Conservation (phyloP, 345 rosid genomes). For the Salix purpurea region DNA sequence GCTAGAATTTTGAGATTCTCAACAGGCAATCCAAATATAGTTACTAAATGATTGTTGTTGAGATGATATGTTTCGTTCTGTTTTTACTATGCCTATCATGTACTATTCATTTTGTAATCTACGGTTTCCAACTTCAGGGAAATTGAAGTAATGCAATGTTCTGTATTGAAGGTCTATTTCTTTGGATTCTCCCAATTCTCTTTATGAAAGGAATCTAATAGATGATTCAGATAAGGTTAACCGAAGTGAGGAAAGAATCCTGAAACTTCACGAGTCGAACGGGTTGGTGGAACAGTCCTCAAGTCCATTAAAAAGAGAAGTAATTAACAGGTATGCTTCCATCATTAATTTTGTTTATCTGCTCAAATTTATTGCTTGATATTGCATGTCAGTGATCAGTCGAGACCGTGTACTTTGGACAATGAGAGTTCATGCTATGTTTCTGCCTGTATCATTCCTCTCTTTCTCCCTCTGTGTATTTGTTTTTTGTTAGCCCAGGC, state of each 20-base stretch:
- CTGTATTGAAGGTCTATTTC: constrained; percentile 24
- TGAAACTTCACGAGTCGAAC: constrained; percentile 32
- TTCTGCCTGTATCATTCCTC: neutral
- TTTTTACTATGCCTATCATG: neutral
- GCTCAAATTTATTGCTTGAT: neutral
- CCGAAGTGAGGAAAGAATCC: constrained; percentile 30
- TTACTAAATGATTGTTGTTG: neutral
- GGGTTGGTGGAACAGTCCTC: constrained; percentile 29
- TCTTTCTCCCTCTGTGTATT: neutral
- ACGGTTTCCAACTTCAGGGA: neutral
- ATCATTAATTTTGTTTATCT: neutral
- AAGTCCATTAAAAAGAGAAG: constrained; percentile 45
- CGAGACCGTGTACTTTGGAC: neutral
- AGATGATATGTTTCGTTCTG: neutral
- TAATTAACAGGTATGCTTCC: constrained; percentile 36
- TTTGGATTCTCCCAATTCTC: constrained; percentile 24
- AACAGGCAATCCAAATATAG: neutral
- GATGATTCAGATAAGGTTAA: constrained; percentile 24
- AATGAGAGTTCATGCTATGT: neutral
- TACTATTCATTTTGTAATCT: neutral
- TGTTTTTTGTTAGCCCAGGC: neutral
- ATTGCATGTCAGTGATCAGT: neutral
- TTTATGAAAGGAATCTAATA: constrained; percentile 17
- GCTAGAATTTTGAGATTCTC: neutral
- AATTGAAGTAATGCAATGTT: constrained; percentile 11